Evolutionary conservation across 768 basidiomycete genomes (phyloP).

Genomic region (Suillus alpinus): DNA sequence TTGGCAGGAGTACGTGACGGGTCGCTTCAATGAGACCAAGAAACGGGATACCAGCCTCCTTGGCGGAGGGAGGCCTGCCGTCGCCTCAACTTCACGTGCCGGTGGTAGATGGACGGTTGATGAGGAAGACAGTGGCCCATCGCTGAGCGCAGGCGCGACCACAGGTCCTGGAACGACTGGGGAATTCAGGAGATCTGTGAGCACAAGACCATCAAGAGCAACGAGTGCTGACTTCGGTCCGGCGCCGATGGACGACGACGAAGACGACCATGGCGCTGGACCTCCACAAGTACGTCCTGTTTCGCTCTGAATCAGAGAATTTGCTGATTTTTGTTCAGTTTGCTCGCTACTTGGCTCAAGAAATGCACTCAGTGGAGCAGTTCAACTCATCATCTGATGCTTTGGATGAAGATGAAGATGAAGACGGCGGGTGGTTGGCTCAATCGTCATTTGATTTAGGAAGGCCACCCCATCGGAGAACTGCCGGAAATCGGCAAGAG

Average conservation of each 20-base stretch:
- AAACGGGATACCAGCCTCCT: constrained; percentile 74
- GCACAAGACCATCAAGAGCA: constrained; percentile 41
- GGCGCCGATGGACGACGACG: constrained; percentile 47
- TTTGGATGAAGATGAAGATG: constrained; percentile 53
- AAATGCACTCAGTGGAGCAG: constrained; percentile 63
- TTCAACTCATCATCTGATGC: constrained; percentile 50
- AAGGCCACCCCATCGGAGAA: constrained; percentile 46
- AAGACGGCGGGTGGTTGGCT: constrained; percentile 78
- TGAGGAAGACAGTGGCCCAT: constrained; percentile 46
- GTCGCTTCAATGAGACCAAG: constrained; percentile 84
- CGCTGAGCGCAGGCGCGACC: constrained; percentile 7
- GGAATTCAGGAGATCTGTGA: constrained; percentile 55
- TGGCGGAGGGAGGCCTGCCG: constrained; percentile 80
- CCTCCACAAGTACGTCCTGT: constrained; percentile 41
- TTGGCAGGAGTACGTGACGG: constrained; percentile 90
- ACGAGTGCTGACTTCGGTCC: constrained; percentile 67
- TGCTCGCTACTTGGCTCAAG: constrained; percentile 73
- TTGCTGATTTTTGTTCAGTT: constrained; percentile 46
- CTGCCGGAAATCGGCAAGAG: constrained; percentile 45
- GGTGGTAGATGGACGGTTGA: constrained; percentile 66
- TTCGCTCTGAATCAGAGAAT: constrained; percentile 5
- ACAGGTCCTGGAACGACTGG: constrained; percentile 30
- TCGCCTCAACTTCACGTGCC: constrained; percentile 34
- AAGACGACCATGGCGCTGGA: constrained; percentile 37
- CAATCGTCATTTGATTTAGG: constrained; percentile 69